Conservation (phyloP, 2,329 filamentous ascomycete genomes). For the Cercospora citrullina region DNA sequence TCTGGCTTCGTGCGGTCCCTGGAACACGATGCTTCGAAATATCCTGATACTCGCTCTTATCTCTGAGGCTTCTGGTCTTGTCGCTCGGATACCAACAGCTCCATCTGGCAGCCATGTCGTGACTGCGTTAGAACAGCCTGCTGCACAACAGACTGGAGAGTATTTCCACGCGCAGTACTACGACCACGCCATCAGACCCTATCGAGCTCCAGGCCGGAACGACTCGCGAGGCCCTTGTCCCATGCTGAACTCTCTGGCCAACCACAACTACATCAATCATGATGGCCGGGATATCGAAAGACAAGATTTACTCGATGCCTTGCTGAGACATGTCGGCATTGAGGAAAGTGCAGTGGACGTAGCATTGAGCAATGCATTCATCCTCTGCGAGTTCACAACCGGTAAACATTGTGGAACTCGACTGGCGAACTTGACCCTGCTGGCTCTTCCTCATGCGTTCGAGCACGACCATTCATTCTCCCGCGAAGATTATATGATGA, state of each 20-base stretch:
- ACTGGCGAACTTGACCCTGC: not conserved
- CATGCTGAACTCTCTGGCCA: not conserved
- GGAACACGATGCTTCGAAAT: not conserved
- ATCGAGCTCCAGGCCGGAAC: not conserved
- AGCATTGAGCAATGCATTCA: not conserved
- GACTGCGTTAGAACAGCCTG: not conserved
- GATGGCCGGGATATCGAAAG: not conserved
- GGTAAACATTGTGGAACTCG: not conserved
- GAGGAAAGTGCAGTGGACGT: not conserved
- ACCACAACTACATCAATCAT: not conserved
- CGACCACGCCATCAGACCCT: not conserved
- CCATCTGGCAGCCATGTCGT: not conserved
- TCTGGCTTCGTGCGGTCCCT: not conserved
- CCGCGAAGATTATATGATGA: conserved; percentile 45
- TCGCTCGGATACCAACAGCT: not conserved
- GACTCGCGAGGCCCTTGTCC: not conserved
- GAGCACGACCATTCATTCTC: conserved; percentile 57
- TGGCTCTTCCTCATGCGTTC: conserved; percentile 46
- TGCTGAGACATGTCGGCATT: not conserved
- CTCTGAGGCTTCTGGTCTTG: not conserved
- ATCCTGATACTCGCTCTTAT: not conserved
- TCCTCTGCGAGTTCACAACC: not conserved
- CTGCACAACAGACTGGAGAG: not conserved
- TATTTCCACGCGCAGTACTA: not conserved
- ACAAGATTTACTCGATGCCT: not conserved